Percentiles rank a stretch among this genome's conserved stretches.
Evolutionary conservation across 148 eudicot species (phyloP).

Genomic region (Diospyros lotus): DNA sequence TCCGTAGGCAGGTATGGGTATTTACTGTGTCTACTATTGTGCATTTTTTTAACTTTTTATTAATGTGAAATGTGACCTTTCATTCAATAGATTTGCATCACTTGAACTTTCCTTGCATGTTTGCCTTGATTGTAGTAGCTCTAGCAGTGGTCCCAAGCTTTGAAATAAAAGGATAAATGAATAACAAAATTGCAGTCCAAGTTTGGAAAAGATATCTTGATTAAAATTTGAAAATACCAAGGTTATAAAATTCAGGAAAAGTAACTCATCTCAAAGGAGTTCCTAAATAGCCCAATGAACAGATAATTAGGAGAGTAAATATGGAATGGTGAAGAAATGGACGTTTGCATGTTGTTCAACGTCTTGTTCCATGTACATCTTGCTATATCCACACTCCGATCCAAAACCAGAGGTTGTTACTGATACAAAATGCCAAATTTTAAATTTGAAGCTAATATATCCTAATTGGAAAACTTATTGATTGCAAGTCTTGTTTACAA

Average conservation of each 20-base stretch:
- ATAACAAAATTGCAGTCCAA: background rate
- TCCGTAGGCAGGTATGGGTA: constrained; percentile 79
- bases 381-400: background rate
- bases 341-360: background rate
- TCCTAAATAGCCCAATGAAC: constrained; percentile 3
- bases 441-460: background rate
- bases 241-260: background rate
- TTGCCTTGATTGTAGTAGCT: background rate
- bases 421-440: no score
- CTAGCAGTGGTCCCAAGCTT: background rate
- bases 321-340: background rate
- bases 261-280: background rate
- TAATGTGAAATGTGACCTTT: background rate
- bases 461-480: no score
- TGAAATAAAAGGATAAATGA: background rate
- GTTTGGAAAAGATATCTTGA: background rate
- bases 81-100: background rate
- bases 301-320: background rate
- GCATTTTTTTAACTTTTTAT: background rate
- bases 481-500: background rate
- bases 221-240: background rate
- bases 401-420: background rate
- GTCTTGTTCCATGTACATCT: background rate
- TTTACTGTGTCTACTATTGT: background rate
- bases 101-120: background rate